Evolutionary conservation across 179 eudicot genomes (phyloP).

Genomic region (Carnegiea gigantea): DNA sequence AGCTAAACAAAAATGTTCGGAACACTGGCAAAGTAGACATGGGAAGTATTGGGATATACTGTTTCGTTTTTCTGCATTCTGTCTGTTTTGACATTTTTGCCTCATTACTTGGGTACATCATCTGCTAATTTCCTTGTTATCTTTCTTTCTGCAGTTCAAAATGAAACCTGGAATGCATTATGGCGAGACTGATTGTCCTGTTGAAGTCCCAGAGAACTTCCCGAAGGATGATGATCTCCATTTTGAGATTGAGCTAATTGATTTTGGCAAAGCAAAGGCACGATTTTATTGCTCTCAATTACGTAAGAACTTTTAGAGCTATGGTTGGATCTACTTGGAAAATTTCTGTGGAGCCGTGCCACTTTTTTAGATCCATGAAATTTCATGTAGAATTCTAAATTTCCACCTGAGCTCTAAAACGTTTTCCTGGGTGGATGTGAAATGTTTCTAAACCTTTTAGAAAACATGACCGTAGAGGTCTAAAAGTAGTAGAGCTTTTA

Average conservation of each 20-base stretch:
- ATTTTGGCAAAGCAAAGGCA: conserved; percentile 92
- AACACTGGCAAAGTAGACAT: not conserved
- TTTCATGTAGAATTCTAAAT: not conserved
- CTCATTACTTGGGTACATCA: not conserved
- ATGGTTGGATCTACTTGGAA: not conserved
- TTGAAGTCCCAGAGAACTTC: conserved; percentile 67
- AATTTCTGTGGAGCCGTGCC: not conserved
- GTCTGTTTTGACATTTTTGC: not conserved
- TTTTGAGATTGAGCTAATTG: conserved; percentile 92
- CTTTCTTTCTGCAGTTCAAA: conserved; percentile 62
- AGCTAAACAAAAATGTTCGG: not conserved
- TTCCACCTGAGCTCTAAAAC: not conserved
- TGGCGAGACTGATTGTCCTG: conserved; percentile 92
- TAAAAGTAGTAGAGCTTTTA: not conserved
- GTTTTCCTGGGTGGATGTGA: not conserved
- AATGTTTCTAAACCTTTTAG: not conserved
- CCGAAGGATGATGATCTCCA: conserved; percentile 91
- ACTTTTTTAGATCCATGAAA: not conserved
- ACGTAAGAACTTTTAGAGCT: not conserved
- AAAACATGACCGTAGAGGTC: not conserved
- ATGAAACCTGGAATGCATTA: conserved; percentile 94
- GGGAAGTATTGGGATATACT: no score
- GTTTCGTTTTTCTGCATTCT: conserved; percentile 5
- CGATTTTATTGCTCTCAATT: conserved; percentile 23
- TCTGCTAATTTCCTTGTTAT: conserved; percentile 3